Base-by-base conservation (phyloP, 108 stramenopile species). In the Nitzschia sp. region DNA sequence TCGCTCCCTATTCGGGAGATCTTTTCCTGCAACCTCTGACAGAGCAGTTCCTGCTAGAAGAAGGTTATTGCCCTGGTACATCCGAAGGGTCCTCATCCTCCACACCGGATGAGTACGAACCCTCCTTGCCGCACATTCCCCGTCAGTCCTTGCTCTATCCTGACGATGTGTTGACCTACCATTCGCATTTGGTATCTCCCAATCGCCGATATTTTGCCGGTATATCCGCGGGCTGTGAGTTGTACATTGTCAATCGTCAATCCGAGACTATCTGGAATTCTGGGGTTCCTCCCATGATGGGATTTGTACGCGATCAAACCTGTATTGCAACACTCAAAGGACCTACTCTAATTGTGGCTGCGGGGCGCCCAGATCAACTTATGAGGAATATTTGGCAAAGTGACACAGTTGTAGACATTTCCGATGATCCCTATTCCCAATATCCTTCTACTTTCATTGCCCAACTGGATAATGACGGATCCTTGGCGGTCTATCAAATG, bases 401-500 rank as follows among this genome's bases (percentile, higher is more conserved):
- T 25, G 81, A 83, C 9, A 29, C 44, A 6, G 11, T 50, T 34
- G 41, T 12, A 20, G 64, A 64, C 12, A 63, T 70, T 12, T 15
- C 46, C 2, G 46, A 17, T 15, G 46, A 48, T 48, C 17, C 46
- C 2, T 37, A 40, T 41, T 19, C 52, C 50, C 44, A 51, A 29
- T 79, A 75, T 38, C 76, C 68, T 12, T 66, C 80, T 40, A 66
- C 65, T 1, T 88, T 85, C 56, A 67, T 86, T 75, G 83, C 86
- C 2, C 79, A 85, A 50, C 57, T 92, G 51, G 90, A 89, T 63
- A 80, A 87, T 52, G 90, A 92, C 67, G 90, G 90, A 15, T 75
- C 81, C 0, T 73, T 92, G 24, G 80, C 80, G 5, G 81, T 92
- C n/a, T 92, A 92, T 51, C 53, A 72, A 34, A 70, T 73, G 15